Percentiles rank a stretch among this genome's conserved stretches.
Conservation (phyloP, 345 rosid genomes). For the Geranium brycei region DNA sequence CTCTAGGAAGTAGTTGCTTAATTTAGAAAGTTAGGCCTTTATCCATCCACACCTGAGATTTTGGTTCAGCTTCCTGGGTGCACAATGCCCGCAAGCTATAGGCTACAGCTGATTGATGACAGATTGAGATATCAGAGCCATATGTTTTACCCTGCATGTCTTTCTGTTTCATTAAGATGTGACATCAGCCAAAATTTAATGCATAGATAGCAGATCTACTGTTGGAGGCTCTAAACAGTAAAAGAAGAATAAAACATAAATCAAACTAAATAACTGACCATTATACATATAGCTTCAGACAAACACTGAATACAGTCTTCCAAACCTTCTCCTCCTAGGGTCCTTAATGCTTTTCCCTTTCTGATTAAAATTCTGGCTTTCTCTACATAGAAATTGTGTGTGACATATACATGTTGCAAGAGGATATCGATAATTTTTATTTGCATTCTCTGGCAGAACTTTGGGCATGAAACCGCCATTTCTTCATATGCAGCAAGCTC, state of each 20-base stretch:
- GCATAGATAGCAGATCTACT: background rate
- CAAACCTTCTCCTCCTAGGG: constrained; percentile 38
- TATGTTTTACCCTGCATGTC: constrained; percentile 13
- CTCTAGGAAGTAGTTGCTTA: constrained; percentile 14
- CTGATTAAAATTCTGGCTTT: constrained; percentile 51
- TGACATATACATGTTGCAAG: constrained; percentile 33
- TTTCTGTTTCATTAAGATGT: constrained; percentile 23
- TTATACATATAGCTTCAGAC: constrained; percentile 54
- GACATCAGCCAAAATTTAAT: constrained; percentile 11
- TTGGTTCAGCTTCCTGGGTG: constrained; percentile 60
- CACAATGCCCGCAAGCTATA: constrained; percentile 65
- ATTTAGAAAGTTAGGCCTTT: constrained; percentile 20
- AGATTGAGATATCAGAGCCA: constrained; percentile 15
- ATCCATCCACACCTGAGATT: constrained; percentile 54
- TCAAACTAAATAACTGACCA: constrained; percentile 27
- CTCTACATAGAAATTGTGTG: constrained; percentile 22
- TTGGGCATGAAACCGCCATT: constrained; percentile 30
- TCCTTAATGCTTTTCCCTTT: constrained; percentile 46
- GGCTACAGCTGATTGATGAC: constrained; percentile 50
- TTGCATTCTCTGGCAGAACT: constrained; percentile 44
- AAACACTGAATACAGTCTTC: constrained; percentile 41
- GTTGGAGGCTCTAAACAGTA: constrained; percentile 1
- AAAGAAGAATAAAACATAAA: constrained; percentile 6
- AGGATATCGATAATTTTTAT: constrained; percentile 39
- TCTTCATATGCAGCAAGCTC: constrained; percentile 69